phyloP scores from a whole-genome alignment of 352 stramenopile genomes.

The Phytophthora ohioensis region DNA sequence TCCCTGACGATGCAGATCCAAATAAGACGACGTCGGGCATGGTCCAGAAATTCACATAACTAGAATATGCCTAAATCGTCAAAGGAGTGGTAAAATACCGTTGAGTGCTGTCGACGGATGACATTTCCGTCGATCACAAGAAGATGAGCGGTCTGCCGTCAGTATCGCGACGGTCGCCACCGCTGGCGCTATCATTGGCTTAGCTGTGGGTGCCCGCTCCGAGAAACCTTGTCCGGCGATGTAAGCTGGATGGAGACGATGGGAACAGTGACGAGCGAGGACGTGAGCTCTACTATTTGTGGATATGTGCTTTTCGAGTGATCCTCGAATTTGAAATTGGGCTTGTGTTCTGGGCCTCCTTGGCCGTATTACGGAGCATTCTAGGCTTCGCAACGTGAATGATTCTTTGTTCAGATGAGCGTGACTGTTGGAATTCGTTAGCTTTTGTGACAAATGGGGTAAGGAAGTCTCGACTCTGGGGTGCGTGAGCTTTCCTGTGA shows the following conservation, averaged over 20 bases:
- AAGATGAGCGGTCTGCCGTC: too few relatives aligned
- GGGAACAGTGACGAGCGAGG: background rate
- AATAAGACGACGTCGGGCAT: conserved; percentile 17
- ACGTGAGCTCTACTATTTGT: background rate
- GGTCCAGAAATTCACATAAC: conserved; percentile 5
- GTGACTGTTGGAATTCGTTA: conserved; percentile 20
- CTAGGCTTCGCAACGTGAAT: conserved; percentile 17
- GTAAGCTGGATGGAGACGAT: background rate
- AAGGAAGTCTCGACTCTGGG: conserved; percentile 13
- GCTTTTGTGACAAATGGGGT: conserved; percentile 25
- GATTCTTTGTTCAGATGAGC: conserved; percentile 7
- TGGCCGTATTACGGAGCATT: background rate
- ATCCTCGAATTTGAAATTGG: background rate
- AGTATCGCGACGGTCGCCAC: too few relatives aligned
- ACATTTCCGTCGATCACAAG: too few relatives aligned
- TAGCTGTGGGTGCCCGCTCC: too few relatives aligned
- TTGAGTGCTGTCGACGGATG: too few relatives aligned
- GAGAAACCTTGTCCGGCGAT: too few relatives aligned
- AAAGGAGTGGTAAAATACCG: too few relatives aligned
- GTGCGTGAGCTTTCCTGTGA: conserved; percentile 19
- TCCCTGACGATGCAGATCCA: conserved; percentile 12
- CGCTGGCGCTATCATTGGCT: too few relatives aligned
- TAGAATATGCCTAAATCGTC: background rate
- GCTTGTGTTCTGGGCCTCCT: conserved; percentile 18
- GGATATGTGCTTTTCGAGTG: background rate